Conservation (phyloP, 2,329 filamentous ascomycete species). For the Paracoccidioides lutzii region DNA sequence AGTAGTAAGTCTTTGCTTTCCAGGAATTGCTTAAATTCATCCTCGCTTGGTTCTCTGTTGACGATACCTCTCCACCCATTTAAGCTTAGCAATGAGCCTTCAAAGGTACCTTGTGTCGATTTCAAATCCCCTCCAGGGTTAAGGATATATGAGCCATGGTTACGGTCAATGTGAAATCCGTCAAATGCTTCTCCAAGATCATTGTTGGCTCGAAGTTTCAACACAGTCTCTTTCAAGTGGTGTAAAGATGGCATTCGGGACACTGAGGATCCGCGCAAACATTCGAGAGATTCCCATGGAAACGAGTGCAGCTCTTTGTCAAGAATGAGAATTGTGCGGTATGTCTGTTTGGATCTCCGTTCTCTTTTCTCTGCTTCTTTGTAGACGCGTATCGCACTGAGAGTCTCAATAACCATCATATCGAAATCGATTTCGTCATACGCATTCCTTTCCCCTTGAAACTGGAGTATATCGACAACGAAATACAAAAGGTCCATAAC, state of each 20-base stretch:
- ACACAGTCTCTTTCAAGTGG: slow-evolving; percentile 63
- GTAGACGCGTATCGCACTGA: slow-evolving; percentile 72
- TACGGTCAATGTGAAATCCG: slow-evolving; percentile 42
- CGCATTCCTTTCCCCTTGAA: slow-evolving; percentile 89
- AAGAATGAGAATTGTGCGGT: slow-evolving; percentile 74
- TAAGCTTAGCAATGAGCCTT: slow-evolving; percentile 46
- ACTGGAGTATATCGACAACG: slow-evolving; percentile 89
- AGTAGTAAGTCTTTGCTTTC: slow-evolving; percentile 58
- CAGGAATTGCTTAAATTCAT: slow-evolving; percentile 60
- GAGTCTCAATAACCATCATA: slow-evolving; percentile 71
- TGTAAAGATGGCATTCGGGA: slow-evolving; percentile 80
- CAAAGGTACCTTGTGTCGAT: slow-evolving; percentile 65
- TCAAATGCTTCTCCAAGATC: not conserved
- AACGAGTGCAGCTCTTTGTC: slow-evolving; percentile 86
- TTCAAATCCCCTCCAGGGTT: slow-evolving; percentile 79
- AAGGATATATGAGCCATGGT: slow-evolving; percentile 55
- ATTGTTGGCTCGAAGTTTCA: slow-evolving; percentile 32
- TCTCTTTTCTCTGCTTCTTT: slow-evolving; percentile 37
- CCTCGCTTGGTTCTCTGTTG: slow-evolving; percentile 57
- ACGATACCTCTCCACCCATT: slow-evolving; percentile 54
- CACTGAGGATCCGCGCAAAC: slow-evolving; percentile 63
- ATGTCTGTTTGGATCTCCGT: slow-evolving; percentile 17
- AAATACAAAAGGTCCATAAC: slow-evolving; percentile 93
- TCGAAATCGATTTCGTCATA: slow-evolving; percentile 98
- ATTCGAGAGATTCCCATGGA: slow-evolving; percentile 91